Conservation (phyloP, 208 protist species). For the Crithidia bombi region DNA sequence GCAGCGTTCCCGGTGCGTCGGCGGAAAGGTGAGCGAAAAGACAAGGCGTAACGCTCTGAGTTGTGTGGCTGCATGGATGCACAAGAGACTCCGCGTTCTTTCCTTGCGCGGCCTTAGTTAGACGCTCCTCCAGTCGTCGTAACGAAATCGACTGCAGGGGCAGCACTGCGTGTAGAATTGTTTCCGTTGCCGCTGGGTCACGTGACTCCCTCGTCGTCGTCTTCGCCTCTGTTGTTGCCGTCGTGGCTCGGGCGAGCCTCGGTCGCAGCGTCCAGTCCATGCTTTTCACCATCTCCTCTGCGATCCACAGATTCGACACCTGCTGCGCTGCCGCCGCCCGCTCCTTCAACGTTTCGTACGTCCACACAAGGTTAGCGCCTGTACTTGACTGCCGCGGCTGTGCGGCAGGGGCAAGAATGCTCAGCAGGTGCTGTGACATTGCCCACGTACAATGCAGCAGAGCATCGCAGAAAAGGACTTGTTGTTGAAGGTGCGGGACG, state of each 20-base stretch:
- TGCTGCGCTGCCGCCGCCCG: slow-evolving; percentile 23
- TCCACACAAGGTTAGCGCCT: slow-evolving; percentile 15
- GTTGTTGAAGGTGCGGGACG: slow-evolving; percentile 28
- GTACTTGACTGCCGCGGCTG: not conserved
- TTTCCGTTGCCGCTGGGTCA: not conserved
- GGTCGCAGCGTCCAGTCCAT: slow-evolving; percentile 28
- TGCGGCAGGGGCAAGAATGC: not conserved
- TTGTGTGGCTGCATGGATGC: too few species aligned
- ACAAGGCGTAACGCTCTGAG: not conserved
- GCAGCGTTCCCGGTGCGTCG: not conserved
- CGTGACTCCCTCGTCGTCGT: not conserved
- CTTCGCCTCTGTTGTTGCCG: not conserved
- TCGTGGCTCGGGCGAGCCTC: not conserved
- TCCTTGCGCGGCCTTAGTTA: too few species aligned
- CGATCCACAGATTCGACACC: slow-evolving; percentile 36
- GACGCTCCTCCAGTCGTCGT: not conserved
- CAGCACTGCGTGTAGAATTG: slow-evolving; percentile 3
- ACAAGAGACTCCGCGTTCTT: too few species aligned
- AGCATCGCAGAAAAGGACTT: slow-evolving; percentile 22
- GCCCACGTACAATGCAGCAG: slow-evolving; percentile 9
- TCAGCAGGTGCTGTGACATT: slow-evolving; percentile 25
- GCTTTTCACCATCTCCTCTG: slow-evolving; percentile 8
- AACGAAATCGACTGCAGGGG: not conserved
- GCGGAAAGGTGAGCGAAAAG: not conserved
- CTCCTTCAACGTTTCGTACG: slow-evolving; percentile 13